Conservation (phyloP, 78 protist genomes). For the Pigoraptor vietnamica region DNA sequence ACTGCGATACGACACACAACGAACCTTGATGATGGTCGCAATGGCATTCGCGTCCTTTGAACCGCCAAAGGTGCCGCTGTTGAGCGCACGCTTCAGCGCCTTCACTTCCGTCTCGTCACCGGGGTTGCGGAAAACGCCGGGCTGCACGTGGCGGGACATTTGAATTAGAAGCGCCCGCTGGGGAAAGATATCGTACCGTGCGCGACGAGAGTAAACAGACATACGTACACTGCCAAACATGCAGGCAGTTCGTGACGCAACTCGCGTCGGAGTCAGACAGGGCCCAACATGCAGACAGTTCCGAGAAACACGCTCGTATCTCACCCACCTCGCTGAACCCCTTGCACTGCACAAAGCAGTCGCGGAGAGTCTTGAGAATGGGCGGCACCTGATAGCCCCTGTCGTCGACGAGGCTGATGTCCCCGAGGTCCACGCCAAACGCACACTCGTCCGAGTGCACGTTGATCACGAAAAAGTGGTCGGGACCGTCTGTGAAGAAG, state of each 20-base stretch:
- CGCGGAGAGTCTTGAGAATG: background rate
- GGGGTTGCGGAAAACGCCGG: background rate
- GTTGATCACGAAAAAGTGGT: background rate
- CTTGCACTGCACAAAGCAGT: background rate
- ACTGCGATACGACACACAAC: background rate
- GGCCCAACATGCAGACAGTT: too few relatives aligned
- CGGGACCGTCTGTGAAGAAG: background rate
- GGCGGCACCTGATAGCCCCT: background rate
- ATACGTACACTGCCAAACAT: too few relatives aligned
- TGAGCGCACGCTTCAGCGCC: background rate
- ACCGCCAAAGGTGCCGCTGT: background rate
- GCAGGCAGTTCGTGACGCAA: too few relatives aligned
- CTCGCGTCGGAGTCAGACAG: too few relatives aligned
- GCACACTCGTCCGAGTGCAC: background rate
- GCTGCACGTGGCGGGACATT: background rate
- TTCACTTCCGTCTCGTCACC: background rate
- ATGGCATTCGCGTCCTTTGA: background rate
- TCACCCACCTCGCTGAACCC: background rate
- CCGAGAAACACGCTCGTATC: too few relatives aligned
- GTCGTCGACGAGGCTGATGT: background rate
- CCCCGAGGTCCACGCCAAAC: background rate
- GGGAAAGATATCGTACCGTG: too few relatives aligned
- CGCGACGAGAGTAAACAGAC: too few relatives aligned
- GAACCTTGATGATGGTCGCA: background rate
- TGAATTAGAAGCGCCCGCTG: too few relatives aligned